Evolutionary conservation across 2,329 filamentous ascomycete genomes (phyloP), one percentile per base, ranked within the genome.

Genomic region (Sclerotinia subarctica): DNA sequence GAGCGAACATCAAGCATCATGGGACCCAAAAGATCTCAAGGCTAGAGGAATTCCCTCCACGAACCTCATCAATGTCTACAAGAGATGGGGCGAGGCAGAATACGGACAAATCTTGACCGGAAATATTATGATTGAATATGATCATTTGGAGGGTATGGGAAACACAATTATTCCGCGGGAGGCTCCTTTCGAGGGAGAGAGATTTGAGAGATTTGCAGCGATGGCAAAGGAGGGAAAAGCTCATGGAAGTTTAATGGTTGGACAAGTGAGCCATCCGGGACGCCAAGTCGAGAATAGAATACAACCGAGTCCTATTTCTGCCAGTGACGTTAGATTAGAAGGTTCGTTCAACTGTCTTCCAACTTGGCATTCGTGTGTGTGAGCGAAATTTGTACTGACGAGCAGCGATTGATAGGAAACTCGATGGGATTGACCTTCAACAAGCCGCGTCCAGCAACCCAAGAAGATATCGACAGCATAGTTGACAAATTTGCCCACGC

Each of bases 91-190:
- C 2, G 83, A 87, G 72, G 85, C 84, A 32, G 81, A 78, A 17
- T 81, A 81, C 58, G 86, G 87, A 15, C 72, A 86, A 35, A 85
- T 89, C 68, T 76, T 88, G 1, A 87, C 86, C 0, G 88, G 88
- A 54, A 90, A 90, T 76, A 80, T 88, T 69, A 87, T 88, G 82
- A 81, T 90, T 56, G 85, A 88, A 59, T 85, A 83, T 70, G 85
- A 87, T 62, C 82, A 86, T 64, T 77, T 88, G 1, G 85, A 88
- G 71, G 81, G 80, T 6, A 73, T 82, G 2, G 86, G 86, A 11
- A 87, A 88, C 75, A 78, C 80, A 0, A 86, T 90, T 74, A 85
- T 91, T 54, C 84, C 87, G 0, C 78, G 78, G 11, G 81, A 81
- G 7, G 82, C 82, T 8, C 77, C 80, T 0, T 84, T 82, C 66